A percentile compares a stretch with the other conserved stretches of the same genome.
Evolutionary conservation across 148 eudicot genomes (phyloP).

Genomic region (Chenopodium berlandieri): DNA sequence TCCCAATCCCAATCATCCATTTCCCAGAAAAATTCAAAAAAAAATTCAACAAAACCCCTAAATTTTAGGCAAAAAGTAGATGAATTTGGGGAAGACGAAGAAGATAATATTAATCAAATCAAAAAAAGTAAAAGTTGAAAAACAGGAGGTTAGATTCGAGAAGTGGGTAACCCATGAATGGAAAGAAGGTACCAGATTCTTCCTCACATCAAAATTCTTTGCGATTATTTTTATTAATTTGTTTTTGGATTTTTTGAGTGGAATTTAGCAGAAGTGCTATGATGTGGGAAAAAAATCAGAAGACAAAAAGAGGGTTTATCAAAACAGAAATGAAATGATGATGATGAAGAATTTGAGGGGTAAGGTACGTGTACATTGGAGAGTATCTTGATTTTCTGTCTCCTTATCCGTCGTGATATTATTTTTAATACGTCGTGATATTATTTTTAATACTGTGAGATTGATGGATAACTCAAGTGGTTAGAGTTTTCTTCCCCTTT

Average conservation of each 20-base stretch:
- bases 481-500: too few species aligned
- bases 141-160: not conserved
- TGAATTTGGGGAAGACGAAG: not conserved
- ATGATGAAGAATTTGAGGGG: not conserved
- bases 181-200: slow-evolving; percentile 19
- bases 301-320: not conserved
- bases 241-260: not conserved
- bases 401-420: not conserved
- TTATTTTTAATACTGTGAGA: too few species aligned
- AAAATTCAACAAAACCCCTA: slow-evolving; percentile 14
- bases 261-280: not conserved
- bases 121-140: not conserved
- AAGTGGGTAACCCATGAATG: not conserved
- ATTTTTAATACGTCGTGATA: not conserved
- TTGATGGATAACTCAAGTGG: too few species aligned
- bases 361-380: not conserved
- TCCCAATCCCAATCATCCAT: slow-evolving; percentile 35
- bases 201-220: not conserved
- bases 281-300: not conserved
- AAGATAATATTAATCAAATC: not conserved
- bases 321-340: not conserved
- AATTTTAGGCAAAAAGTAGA: not conserved
- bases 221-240: not conserved
- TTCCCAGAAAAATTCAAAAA: not conserved
- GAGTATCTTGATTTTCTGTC: not conserved